phyloP scores from a whole-genome alignment of 768 basidiomycete genomes.

The Amanita pseudoporphyria region DNA sequence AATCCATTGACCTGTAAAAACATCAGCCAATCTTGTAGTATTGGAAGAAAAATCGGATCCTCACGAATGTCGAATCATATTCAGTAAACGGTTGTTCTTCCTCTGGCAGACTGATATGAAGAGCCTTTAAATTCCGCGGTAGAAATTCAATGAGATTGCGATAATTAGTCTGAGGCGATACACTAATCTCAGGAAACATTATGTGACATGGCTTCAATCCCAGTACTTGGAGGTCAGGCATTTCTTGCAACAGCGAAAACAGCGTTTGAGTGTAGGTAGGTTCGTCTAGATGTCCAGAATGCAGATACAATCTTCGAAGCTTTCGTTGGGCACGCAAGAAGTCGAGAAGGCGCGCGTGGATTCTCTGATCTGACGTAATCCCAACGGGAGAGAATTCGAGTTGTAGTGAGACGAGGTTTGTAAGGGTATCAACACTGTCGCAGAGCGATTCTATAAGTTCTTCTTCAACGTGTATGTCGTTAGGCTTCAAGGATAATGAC shows the following conservation, averaged over 20 bases:
- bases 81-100: not conserved
- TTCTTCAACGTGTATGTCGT: not conserved
- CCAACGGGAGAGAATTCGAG: too few relatives aligned
- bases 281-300: not conserved
- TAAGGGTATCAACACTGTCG: not conserved
- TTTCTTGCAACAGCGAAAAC: not conserved
- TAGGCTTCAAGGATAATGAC: not conserved
- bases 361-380: too few relatives aligned
- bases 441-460: not conserved
- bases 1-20: not conserved
- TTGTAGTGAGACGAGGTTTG: not conserved
- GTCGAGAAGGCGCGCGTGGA: not conserved
- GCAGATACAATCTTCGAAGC: not conserved
- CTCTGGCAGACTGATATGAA: not conserved
- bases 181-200: not conserved
- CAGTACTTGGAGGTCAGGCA: not conserved
- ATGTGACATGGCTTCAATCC: not conserved
- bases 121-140: not conserved
- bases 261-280: not conserved
- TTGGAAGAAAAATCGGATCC: not conserved
- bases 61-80: not conserved
- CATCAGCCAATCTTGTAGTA: not conserved
- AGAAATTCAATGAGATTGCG: not conserved
- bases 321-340: not conserved
- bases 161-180: too few relatives aligned